phyloP scores from a whole-genome alignment of 345 rosid genomes.

The Balakata baccata region DNA sequence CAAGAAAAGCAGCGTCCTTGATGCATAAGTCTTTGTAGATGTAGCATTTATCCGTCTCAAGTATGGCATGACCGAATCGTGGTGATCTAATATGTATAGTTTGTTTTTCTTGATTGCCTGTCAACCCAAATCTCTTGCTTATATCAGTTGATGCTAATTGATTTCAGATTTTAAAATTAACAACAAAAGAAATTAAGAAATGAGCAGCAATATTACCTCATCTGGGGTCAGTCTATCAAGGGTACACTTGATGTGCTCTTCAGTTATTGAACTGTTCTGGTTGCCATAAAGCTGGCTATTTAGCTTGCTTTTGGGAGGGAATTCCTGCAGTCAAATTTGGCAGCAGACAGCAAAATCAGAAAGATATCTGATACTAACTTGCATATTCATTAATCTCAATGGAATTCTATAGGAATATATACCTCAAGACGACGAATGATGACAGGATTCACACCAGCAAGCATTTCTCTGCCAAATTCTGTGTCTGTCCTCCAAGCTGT shows the following conservation, averaged over 20 bases:
- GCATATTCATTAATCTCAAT: neutral
- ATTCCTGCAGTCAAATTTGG: constrained; percentile 25
- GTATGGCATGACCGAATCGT: constrained; percentile 76
- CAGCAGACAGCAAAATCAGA: neutral
- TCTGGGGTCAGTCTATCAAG: constrained; percentile 24
- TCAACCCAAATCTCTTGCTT: neutral
- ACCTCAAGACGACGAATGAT: constrained; percentile 33
- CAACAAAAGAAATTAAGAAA: neutral
- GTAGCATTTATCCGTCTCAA: constrained; percentile 64
- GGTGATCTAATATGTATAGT: constrained; percentile 78
- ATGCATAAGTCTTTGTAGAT: constrained; percentile 57
- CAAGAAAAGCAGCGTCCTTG: constrained; percentile 74
- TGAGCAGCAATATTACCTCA: constrained; percentile 19
- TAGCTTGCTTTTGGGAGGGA: constrained; percentile 40
- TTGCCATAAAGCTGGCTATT: constrained; percentile 26
- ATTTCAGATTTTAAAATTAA: neutral
- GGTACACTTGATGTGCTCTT: constrained; percentile 27
- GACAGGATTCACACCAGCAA: constrained; percentile 40
- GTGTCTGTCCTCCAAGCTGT: constrained; percentile 48
- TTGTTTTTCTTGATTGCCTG: constrained; percentile 60
- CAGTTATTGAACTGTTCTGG: constrained; percentile 33
- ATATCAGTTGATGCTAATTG: neutral
- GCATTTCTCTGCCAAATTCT: constrained; percentile 45
- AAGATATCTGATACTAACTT: neutral
- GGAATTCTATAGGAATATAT: neutral